Base-by-base conservation (phyloP, 768 basidiomycete species). In the Porphyrellus cyaneotinctus region DNA sequence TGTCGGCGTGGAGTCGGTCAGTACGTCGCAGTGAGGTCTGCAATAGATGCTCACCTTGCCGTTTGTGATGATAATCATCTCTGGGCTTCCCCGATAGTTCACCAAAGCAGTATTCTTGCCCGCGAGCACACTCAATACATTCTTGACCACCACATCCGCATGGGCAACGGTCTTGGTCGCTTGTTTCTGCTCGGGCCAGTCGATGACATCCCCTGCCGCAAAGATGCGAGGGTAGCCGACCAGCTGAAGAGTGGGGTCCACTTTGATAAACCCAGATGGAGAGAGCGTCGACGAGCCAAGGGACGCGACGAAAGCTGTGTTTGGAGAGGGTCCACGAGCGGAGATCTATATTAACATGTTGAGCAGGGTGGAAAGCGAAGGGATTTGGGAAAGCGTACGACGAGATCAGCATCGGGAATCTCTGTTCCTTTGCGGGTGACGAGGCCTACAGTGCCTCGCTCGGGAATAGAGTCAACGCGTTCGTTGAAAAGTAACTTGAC, bases 151-250 rank as follows among this genome's bases (percentile, higher is more conserved):
- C 33, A 85, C 53, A 0, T n/a, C 46, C 23, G 59, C 75, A 55
- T 88, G 87, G 7, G 59, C 60, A 2, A 43, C 22, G 1, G 70
- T 71, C 63, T 87, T 86, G 15, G 68, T 72, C 0, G 68, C 68
- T 41, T 79, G 83, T 58, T 86, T 87, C 65, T 86, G 80, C 64
- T 87, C 87, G 1, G 68, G 51, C 73, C 78, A 82, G 33, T 84
- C 81, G 54, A 83, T 77, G 52, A 83, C 74, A 60, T 89, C 87
- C 2, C 87, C 87, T 2, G 69, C 74, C 0, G 86, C 88, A 51
- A 84, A 87, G 14, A 88, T 78, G 52, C 74, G 73, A 0, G 79
- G 70, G 63, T 83, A 68, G 0, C 65, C 68, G 7, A 57, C 60
- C 3, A 88, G 65, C 58, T 86, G 84, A 36, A 88, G 72, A 0